phyloP scores from a whole-genome alignment of 345 rosid genomes.

The Aquilaria yunnanensis region DNA sequence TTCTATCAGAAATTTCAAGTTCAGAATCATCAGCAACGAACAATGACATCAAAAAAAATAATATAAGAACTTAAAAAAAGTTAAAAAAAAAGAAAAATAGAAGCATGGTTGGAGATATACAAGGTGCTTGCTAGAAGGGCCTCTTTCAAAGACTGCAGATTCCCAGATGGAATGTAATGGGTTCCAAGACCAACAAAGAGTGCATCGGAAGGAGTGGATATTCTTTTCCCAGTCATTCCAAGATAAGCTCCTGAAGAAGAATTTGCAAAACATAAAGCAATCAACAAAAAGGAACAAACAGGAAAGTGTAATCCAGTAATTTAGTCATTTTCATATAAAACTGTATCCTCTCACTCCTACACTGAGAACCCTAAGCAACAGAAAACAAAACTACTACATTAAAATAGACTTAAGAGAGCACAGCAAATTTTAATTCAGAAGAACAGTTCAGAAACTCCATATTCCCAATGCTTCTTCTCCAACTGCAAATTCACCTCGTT shows the following conservation, averaged over 20 bases:
- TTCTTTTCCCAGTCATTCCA: slow-evolving; percentile 86
- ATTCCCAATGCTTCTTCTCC: not conserved
- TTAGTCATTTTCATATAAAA: no score
- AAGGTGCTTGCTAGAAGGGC: slow-evolving; percentile 53
- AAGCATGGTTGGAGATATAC: slow-evolving; percentile 30
- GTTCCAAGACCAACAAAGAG: slow-evolving; percentile 79
- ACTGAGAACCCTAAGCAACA: not conserved
- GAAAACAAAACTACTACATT: not conserved
- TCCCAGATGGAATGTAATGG: slow-evolving; percentile 74
- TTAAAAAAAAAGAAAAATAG: not conserved
- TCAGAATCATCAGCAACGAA: not conserved
- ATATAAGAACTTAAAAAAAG: not conserved
- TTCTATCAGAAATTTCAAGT: not conserved
- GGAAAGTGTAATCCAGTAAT: no score
- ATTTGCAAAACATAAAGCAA: slow-evolving; percentile 1
- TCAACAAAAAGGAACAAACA: not conserved
- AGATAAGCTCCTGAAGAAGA: slow-evolving; percentile 77
- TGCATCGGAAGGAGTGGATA: slow-evolving; percentile 85
- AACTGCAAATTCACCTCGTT: not conserved
- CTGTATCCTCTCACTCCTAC: not conserved
- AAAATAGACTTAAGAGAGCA: not conserved
- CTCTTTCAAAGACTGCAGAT: slow-evolving; percentile 57
- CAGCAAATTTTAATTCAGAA: not conserved
- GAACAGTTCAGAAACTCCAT: not conserved
- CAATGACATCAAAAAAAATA: not conserved